Conservation (phyloP, 108 stramenopile genomes). For the Skeletonema tropicum region DNA sequence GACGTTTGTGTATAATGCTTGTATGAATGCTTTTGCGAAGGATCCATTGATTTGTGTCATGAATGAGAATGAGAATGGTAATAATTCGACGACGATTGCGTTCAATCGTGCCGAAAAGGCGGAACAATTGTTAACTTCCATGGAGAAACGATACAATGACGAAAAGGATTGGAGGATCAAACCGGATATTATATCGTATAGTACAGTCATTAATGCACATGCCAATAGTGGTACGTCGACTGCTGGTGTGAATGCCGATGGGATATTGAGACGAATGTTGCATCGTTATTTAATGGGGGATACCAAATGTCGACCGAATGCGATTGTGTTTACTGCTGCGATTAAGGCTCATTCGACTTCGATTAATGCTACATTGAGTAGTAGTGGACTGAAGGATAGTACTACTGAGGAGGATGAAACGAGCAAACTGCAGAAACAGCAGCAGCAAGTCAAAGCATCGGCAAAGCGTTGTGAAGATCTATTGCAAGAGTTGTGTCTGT, state of each 20-base stretch:
- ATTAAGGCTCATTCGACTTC: slow-evolving; percentile 52
- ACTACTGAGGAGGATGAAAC: slow-evolving; percentile 7
- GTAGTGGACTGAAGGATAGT: background rate
- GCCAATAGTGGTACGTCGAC: slow-evolving; percentile 34
- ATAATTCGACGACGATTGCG: background rate
- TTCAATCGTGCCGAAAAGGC: slow-evolving; percentile 28
- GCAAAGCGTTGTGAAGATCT: slow-evolving; percentile 44
- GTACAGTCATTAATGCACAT: slow-evolving; percentile 52
- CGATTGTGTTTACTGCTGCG: slow-evolving; percentile 43
- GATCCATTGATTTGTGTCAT: slow-evolving; percentile 24
- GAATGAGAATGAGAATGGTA: background rate
- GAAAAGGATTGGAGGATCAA: slow-evolving; percentile 37
- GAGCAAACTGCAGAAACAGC: background rate
- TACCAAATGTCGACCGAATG: slow-evolving; percentile 35
- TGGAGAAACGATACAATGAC: slow-evolving; percentile 46
- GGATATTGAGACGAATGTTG: slow-evolving; percentile 35
- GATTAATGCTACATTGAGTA: slow-evolving; percentile 26
- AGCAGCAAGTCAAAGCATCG: slow-evolving; percentile 17
- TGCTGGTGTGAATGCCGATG: slow-evolving; percentile 36
- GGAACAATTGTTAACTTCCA: slow-evolving; percentile 41
- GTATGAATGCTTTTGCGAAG: slow-evolving; percentile 55
- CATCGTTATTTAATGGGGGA: slow-evolving; percentile 35
- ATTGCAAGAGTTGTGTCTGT: slow-evolving; percentile 33
- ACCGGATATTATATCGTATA: slow-evolving; percentile 50
- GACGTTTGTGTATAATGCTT: slow-evolving; percentile 54